Base-by-base conservation (phyloP, 1,284 basidiomycete species). In the Amylostereum areolatum region DNA sequence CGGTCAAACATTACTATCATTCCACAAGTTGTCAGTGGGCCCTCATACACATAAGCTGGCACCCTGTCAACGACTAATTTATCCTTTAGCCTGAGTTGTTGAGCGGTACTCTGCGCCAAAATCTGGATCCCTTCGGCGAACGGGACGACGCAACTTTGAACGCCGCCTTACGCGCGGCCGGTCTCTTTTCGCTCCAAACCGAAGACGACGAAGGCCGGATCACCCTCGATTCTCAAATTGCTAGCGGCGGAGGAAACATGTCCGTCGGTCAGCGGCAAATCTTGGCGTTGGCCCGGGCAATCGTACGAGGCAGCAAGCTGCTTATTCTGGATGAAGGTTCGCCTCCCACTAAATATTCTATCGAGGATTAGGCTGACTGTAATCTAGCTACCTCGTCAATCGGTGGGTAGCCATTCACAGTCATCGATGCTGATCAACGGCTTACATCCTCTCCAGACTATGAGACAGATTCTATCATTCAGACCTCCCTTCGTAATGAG, bases 61-160 rank as follows among this genome's bases (percentile, higher is more conserved):
- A n/a, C n/a, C n/a, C n/a, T n/a, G n/a, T n/a, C n/a, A n/a, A n/a
- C n/a, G n/a, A n/a, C n/a, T n/a, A n/a, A n/a, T n/a, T n/a, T n/a
- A n/a, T 3, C n/a, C 36, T 18, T 18, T 48, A 81, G 75, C 86
- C 89, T 6, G 83, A 85, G 54, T 69, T 85, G 1, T 64, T 86
- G 42, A 77, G 74, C 51, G 83, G 80, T 10, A 72, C 75, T 0
- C 60, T 84, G 28, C 70, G 80, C 9, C 64, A 75, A 45, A 83
- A 83, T 59, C 59, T 86, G 8, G 84, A 85, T 59, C 89, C 89
- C 0, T 92, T 91, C 60, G 77, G 74, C 5, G 74, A 85, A 59
- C 73, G 83, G 59, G 84, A 89, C 46, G 89, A 92, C 61, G 75
- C 77, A 1, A 68, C 66, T 4, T 65, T 84, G 43, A 80, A 81